Conservation (phyloP, 441 rosid species). For the Theobroma grandiflorum region DNA sequence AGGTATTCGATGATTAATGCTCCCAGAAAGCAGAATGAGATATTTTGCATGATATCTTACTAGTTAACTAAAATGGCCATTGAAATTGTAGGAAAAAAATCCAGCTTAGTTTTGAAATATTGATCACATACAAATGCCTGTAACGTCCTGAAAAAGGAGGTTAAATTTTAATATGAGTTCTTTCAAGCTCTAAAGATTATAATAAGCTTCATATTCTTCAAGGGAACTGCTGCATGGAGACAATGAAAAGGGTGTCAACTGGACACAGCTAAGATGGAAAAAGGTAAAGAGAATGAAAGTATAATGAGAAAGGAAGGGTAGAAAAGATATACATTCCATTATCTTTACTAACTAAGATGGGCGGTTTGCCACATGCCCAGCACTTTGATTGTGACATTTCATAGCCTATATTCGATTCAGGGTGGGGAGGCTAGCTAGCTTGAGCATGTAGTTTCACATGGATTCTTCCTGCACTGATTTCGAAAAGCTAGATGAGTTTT, state of each 20-base stretch:
- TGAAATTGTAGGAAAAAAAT: slow-evolving; percentile 17
- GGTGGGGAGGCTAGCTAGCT: neutral
- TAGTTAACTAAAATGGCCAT: neutral
- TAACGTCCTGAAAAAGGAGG: slow-evolving; percentile 12
- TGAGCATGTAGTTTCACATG: slow-evolving; percentile 8
- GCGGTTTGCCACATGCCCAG: slow-evolving; percentile 16
- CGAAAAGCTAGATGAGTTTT: neutral
- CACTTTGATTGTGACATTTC: slow-evolving; percentile 7
- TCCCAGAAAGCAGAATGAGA: neutral
- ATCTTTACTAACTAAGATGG: neutral
- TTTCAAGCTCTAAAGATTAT: slow-evolving; percentile 41
- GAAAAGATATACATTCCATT: neutral
- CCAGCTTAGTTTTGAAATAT: slow-evolving; percentile 10
- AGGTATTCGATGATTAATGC: slow-evolving; percentile 17
- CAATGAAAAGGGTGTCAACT: slow-evolving; percentile 17
- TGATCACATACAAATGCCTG: neutral
- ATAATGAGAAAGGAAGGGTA: slow-evolving; percentile 3
- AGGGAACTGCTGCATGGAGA: slow-evolving; percentile 22
- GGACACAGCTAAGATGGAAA: slow-evolving; percentile 19
- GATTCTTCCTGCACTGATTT: neutral
- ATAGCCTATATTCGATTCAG: slow-evolving; percentile 1
- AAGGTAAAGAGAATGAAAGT: slow-evolving; percentile 8
- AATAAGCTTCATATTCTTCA: slow-evolving; percentile 15
- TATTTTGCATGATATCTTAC: neutral
- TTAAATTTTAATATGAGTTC: slow-evolving; percentile 6